These are phyloP conservation scores for Yamadazyma jaroonii DNA, from an alignment of 1,139 yeast species.

Conservation along the genomic window DNA sequence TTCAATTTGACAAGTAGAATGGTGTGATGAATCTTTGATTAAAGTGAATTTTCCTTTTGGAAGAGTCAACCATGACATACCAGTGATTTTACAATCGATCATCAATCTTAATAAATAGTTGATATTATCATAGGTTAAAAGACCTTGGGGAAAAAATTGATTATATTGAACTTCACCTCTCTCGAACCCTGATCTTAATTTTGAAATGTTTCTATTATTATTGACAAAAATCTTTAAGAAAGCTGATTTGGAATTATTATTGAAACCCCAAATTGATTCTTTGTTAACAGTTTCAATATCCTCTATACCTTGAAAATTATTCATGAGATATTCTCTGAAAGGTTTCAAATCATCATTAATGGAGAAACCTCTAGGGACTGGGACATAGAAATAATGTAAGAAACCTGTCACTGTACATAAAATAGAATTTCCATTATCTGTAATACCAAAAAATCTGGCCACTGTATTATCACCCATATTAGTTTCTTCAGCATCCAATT, in stretches of 20 bases:
- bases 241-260: constrained; percentile 73
- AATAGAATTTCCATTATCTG: constrained; percentile 82
- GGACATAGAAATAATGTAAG: constrained; percentile 85
- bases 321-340: constrained; percentile 49
- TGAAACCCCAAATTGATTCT: constrained; percentile 93
- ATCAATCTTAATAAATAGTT: constrained; percentile 81
- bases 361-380: constrained; percentile 79
- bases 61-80: constrained; percentile 96
- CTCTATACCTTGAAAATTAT: constrained; percentile 55
- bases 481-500: constrained; percentile 91
- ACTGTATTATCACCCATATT: constrained; percentile 53
- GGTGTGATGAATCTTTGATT: constrained; percentile 31
- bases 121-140: constrained; percentile 84
- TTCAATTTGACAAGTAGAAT: constrained; percentile 86
- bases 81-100: constrained; percentile 89
- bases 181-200: constrained; percentile 77
- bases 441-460: constrained; percentile 90
- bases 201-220: constrained; percentile 64
- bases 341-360: constrained; percentile 48
- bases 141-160: constrained; percentile 54
- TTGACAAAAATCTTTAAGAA: constrained; percentile 71
- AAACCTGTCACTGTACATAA: constrained; percentile 89
- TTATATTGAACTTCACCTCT: constrained; percentile 73
- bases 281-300: constrained; percentile 64
- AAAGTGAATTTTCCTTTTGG: constrained; percentile 69